Conservation (phyloP, 768 basidiomycete genomes). For the Leccinum longicurvipes region DNA sequence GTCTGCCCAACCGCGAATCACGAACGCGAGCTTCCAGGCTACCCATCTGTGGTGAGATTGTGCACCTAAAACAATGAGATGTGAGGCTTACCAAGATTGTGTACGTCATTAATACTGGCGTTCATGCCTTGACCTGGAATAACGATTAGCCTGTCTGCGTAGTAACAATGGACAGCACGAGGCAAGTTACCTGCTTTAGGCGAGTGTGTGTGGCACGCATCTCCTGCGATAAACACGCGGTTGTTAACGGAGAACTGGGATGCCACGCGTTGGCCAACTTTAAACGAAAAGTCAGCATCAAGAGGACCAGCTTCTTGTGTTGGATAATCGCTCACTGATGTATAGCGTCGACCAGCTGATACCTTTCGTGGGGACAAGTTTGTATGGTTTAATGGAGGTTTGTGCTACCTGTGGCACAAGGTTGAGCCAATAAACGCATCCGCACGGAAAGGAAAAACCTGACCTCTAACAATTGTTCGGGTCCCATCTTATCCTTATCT, state of each 20-base stretch:
- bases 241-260: slow-evolving; percentile 44
- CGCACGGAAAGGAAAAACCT: background rate
- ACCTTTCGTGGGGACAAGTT: slow-evolving; percentile 27
- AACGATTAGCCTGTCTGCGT: slow-evolving; percentile 13
- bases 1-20: slow-evolving; percentile 47
- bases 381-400: slow-evolving; percentile 40
- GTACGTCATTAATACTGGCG: slow-evolving; percentile 51
- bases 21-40: slow-evolving; percentile 53
- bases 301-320: background rate
- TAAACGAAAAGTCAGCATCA: background rate
- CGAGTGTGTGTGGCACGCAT: slow-evolving; percentile 48
- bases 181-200: slow-evolving; percentile 37
- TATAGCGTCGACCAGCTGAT: slow-evolving; percentile 52
- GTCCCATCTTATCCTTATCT: slow-evolving; percentile 37
- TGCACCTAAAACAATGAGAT: background rate
- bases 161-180: background rate
- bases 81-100: slow-evolving; percentile 43
- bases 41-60: background rate
- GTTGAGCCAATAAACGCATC: background rate
- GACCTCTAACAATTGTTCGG: slow-evolving; percentile 41
- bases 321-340: slow-evolving; percentile 33
- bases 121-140: slow-evolving; percentile 50
- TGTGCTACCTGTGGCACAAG: slow-evolving; percentile 34
- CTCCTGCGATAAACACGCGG: slow-evolving; percentile 56
- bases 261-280: slow-evolving; percentile 57